phyloP scores from a whole-genome alignment of 176 grass and related monocot genomes.

The Coix lacrymajobi region DNA sequence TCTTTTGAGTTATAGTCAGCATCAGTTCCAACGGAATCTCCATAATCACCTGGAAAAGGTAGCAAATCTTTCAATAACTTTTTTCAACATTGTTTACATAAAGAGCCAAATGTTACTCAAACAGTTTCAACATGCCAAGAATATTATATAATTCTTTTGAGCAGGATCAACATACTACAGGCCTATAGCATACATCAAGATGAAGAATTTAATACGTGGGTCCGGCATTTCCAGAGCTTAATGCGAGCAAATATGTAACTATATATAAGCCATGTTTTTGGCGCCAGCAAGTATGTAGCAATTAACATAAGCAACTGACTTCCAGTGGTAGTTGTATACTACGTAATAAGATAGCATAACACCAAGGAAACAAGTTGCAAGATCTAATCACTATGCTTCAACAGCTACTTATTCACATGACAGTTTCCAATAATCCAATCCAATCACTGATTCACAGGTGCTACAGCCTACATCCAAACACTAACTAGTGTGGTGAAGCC shows the following conservation, averaged over 20 bases:
- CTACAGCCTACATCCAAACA: not conserved
- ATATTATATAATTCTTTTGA: not conserved
- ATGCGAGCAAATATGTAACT: not conserved
- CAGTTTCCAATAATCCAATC: not conserved
- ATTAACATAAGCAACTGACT: not conserved
- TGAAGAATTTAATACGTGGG: not conserved
- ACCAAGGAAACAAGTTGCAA: no score
- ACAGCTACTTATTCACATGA: not conserved
- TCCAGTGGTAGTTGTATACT: not conserved
- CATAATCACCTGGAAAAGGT: constrained; percentile 77
- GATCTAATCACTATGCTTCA: not conserved
- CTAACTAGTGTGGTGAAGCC: not conserved
- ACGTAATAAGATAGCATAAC: no score
- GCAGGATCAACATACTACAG: not conserved
- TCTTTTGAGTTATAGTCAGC: constrained; percentile 87
- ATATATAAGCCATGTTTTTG: not conserved
- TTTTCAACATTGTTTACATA: not conserved
- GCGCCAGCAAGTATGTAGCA: not conserved
- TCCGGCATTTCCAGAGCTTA: not conserved
- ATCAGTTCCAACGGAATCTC: constrained; percentile 86
- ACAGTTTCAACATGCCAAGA: not conserved
- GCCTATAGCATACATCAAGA: not conserved
- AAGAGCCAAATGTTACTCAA: not conserved
- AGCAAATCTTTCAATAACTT: not conserved
- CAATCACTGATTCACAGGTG: not conserved